Evolutionary conservation across 805 yeast genomes (phyloP).

Genomic region (Candida maltosa): DNA sequence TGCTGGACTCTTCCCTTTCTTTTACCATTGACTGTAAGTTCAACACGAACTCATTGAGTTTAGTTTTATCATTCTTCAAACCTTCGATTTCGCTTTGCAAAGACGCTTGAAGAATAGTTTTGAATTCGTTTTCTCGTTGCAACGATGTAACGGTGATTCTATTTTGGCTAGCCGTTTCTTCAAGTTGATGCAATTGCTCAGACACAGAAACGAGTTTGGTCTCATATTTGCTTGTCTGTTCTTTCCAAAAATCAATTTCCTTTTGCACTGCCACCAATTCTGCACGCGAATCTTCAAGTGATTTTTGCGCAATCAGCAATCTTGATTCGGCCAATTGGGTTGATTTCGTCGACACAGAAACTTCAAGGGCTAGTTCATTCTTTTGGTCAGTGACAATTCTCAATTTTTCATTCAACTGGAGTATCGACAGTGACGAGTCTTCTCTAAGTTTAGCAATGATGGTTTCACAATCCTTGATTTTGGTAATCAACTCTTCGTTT

Average conservation of each 20-base stretch:
- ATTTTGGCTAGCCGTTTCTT: slow-evolving; percentile 40
- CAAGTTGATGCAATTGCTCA: slow-evolving; percentile 56
- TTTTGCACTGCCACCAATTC: slow-evolving; percentile 26
- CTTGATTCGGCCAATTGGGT: slow-evolving; percentile 52
- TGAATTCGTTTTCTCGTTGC: slow-evolving; percentile 52
- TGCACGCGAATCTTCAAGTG: slow-evolving; percentile 23
- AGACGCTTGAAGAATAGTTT: slow-evolving; percentile 47
- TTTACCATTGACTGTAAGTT: slow-evolving; percentile 59
- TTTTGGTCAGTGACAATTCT: slow-evolving; percentile 20
- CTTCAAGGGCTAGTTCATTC: slow-evolving; percentile 44
- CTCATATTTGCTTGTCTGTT: slow-evolving; percentile 40
- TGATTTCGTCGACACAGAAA: slow-evolving; percentile 55
- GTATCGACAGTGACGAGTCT: slow-evolving; percentile 42
- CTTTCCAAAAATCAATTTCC: slow-evolving; percentile 37
- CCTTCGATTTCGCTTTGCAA: slow-evolving; percentile 50
- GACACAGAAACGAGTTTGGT: slow-evolving; percentile 23
- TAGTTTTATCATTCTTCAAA: slow-evolving; percentile 55
- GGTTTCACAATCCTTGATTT: slow-evolving; percentile 36
- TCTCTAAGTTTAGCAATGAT: slow-evolving; percentile 27
- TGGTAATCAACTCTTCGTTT: slow-evolving; percentile 28
- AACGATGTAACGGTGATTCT: slow-evolving; percentile 46
- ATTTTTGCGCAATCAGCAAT: slow-evolving; percentile 37
- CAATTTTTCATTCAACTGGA: slow-evolving; percentile 41
- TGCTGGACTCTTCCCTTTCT: slow-evolving; percentile 55
- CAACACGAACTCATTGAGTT: slow-evolving; percentile 53